phyloP scores from a whole-genome alignment of 768 basidiomycete genomes.

The Glaciozyma martinii region DNA sequence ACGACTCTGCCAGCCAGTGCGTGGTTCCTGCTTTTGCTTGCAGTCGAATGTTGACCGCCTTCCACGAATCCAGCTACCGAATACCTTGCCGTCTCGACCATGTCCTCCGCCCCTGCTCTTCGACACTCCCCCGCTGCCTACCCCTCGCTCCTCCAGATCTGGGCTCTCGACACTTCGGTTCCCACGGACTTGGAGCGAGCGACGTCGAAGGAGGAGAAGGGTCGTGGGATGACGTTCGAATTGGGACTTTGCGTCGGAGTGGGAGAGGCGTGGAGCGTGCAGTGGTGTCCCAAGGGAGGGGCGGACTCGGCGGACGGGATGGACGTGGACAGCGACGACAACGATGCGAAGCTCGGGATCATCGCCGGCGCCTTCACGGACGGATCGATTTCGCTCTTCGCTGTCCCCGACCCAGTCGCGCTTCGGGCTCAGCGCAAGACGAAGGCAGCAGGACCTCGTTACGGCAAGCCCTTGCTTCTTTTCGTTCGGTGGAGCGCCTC shows the following conservation, averaged over 20 bases:
- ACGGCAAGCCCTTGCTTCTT: conserved; percentile 41
- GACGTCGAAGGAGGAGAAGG: conserved; percentile 12
- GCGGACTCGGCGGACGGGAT: conserved; percentile 46
- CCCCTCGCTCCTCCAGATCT: conserved; percentile 73
- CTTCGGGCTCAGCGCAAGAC: conserved; percentile 35
- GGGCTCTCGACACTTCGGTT: conserved; percentile 43
- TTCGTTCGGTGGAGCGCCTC: background rate
- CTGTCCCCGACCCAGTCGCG: conserved; percentile 67
- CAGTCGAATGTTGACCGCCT: background rate
- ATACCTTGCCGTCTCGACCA: conserved; percentile 66
- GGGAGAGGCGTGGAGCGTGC: conserved; percentile 68
- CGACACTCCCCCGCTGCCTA: conserved; percentile 51
- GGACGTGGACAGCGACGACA: background rate
- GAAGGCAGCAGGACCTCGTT: conserved; percentile 43
- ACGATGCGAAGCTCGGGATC: conserved; percentile 59
- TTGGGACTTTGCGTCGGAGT: conserved; percentile 64
- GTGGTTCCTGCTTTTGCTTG: background rate
- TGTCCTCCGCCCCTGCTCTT: conserved; percentile 47
- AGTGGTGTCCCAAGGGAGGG: conserved; percentile 88
- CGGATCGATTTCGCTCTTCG: conserved; percentile 68
- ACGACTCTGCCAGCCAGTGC: conserved; percentile 44
- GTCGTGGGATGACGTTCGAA: conserved; percentile 43
- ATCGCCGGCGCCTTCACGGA: conserved; percentile 79
- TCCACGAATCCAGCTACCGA: conserved; percentile 47
- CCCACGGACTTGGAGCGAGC: conserved; percentile 1